These are phyloP conservation scores for Leucosporidium yakuticum DNA, from an alignment of 768 basidiomycete species.

Conservation along the genomic window DNA sequence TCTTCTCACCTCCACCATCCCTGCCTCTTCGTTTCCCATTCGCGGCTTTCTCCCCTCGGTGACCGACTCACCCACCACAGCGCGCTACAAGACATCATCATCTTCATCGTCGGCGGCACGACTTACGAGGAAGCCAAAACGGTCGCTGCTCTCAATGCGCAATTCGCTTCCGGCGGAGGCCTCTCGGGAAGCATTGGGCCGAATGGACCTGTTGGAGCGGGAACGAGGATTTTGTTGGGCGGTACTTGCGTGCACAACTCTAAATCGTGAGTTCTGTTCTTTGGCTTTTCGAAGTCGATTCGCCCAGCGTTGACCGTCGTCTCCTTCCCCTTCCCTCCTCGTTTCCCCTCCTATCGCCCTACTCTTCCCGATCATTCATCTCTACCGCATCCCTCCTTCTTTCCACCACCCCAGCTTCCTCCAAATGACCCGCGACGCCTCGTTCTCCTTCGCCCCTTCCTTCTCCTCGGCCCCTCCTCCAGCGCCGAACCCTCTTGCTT, in stretches of 20 bases:
- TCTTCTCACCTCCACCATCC: background rate
- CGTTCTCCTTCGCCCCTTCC: background rate
- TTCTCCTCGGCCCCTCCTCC: background rate
- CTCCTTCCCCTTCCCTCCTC: background rate
- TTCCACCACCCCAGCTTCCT: background rate
- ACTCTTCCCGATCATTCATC: background rate
- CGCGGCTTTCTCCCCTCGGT: background rate
- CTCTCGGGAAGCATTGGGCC: conserved; percentile 1
- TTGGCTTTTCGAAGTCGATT: no score
- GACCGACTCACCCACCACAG: conserved; percentile 45
- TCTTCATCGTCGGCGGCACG: conserved; percentile 93
- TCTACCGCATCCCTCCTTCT: background rate
- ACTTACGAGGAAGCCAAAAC: conserved; percentile 92
- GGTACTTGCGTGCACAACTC: conserved; percentile 96
- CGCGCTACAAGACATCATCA: conserved; percentile 80
- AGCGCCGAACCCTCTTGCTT: background rate
- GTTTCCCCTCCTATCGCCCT: background rate
- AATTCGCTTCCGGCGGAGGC: conserved; percentile 43
- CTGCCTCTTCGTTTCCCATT: background rate
- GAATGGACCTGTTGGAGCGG: conserved; percentile 48
- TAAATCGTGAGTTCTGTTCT: conserved; percentile 56
- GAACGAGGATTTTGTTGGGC: conserved; percentile 75
- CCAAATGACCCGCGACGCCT: background rate
- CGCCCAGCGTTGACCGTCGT: background rate
- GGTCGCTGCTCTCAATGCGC: conserved; percentile 79